Evolutionary conservation across 257 asterid genomes (phyloP).

Genomic region (Primulina eburnea): DNA sequence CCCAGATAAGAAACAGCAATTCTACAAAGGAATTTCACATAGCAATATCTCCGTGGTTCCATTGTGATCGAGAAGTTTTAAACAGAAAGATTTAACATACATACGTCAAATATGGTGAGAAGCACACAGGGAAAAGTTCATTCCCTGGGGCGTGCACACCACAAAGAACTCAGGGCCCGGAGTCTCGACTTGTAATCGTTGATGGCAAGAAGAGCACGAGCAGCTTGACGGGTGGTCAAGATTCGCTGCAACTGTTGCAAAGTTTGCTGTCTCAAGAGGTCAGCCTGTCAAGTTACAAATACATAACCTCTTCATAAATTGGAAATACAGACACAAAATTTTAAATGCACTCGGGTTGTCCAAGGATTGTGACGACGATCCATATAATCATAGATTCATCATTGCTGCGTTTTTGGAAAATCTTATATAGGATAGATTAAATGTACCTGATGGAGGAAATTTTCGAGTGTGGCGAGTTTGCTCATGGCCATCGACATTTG

Average conservation of each 20-base stretch:
- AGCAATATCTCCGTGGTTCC: neutral
- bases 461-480: constrained; percentile 65
- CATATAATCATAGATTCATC: neutral
- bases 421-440: neutral
- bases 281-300: constrained; percentile 49
- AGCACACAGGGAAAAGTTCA: constrained; percentile 19
- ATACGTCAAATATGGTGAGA: neutral
- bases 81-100: neutral
- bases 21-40: neutral
- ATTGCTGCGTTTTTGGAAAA: neutral
- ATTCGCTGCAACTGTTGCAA: constrained; percentile 83
- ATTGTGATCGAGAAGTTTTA: neutral
- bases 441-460: constrained; percentile 70
- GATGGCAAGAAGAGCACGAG: constrained; percentile 83
- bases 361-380: neutral
- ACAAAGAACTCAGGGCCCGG: constrained; percentile 70
- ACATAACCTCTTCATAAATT: neutral
- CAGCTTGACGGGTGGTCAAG: constrained; percentile 89
- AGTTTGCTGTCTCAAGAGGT: constrained; percentile 78
- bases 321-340: neutral
- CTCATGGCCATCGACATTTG: constrained; percentile 86
- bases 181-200: constrained; percentile 80
- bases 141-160: constrained; percentile 84
- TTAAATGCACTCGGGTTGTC: too few relatives aligned
- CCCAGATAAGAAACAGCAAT: neutral